Conservation (phyloP, 306 rosid genomes). For the Chamaecrista fasciculata region DNA sequence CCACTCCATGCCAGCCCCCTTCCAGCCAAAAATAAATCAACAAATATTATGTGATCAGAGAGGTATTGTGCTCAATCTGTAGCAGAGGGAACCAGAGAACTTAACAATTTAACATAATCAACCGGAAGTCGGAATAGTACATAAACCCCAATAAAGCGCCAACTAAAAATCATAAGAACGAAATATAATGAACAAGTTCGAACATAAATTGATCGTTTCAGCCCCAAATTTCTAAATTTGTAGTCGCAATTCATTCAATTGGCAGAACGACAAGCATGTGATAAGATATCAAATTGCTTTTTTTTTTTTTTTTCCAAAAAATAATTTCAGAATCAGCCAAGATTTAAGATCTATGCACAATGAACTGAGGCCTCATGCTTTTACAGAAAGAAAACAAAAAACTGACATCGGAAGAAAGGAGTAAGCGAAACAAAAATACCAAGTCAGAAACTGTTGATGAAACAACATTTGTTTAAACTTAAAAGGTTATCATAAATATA, state of each 20-base stretch:
- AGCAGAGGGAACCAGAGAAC: background rate
- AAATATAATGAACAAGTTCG: constrained; percentile 22
- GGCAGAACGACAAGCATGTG: constrained; percentile 2
- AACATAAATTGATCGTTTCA: constrained; percentile 4
- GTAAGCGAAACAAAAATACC: background rate
- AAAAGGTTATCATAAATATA: background rate
- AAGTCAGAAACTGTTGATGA: constrained; percentile 18
- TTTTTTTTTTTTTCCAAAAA: background rate
- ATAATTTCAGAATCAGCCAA: background rate
- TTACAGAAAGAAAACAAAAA: constrained; percentile 10
- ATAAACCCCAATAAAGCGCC: constrained; percentile 12
- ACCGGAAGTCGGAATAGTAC: background rate
- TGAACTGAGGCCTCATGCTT: background rate
- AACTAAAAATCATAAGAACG: background rate
- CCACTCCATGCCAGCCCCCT: no score
- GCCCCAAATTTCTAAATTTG: background rate
- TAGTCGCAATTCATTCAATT: background rate
- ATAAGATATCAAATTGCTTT: constrained; percentile 5
- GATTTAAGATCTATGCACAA: constrained; percentile 15
- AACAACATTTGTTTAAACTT: constrained; percentile 31
- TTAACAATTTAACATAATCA: background rate
- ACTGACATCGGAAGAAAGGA: constrained; percentile 9
- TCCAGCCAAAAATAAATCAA: no score
- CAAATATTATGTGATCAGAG: constrained; percentile 3
- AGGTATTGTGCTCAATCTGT: constrained; percentile 15